Conservation (phyloP, 495 filamentous ascomycete species). For the Eremomyces bilateralis region DNA sequence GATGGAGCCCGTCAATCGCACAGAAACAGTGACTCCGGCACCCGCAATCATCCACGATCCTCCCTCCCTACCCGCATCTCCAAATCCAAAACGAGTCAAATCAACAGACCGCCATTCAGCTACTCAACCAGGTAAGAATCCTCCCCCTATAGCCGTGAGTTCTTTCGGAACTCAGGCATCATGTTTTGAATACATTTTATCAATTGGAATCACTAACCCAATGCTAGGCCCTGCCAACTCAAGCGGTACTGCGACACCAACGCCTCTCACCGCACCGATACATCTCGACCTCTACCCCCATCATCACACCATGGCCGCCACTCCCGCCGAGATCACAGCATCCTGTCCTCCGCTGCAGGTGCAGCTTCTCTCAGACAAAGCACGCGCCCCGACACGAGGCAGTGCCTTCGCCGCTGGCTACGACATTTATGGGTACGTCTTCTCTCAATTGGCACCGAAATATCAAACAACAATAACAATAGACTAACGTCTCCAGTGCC, state of each 20-base stretch:
- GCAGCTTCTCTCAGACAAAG: conserved; percentile 61
- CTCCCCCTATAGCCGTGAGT: not conserved
- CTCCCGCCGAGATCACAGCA: conserved; percentile 11
- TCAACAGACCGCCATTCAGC: not conserved
- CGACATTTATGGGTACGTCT: conserved; percentile 45
- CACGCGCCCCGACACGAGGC: conserved; percentile 61
- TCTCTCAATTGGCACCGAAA: not conserved
- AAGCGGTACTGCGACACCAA: conserved; percentile 10
- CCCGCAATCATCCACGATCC: conserved; percentile 1
- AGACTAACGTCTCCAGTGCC: conserved; percentile 24
- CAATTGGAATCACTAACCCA: not conserved
- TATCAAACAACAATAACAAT: not conserved
- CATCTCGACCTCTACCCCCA: conserved; percentile 3
- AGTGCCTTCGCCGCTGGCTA: conserved; percentile 83
- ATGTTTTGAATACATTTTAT: not conserved
- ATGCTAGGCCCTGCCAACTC: not conserved
- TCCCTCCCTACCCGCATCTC: not conserved
- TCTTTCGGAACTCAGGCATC: not conserved
- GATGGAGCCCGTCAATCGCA: too few species aligned
- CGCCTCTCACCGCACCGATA: conserved; percentile 6
- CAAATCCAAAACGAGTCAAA: not conserved
- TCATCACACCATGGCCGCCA: conserved; percentile 12
- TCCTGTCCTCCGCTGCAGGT: conserved; percentile 42
- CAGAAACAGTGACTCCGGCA: too few species aligned
- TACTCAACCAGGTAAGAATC: not conserved